Evolutionary conservation across 352 stramenopile genomes (phyloP).

Genomic region (Globisporangium perplexum): DNA sequence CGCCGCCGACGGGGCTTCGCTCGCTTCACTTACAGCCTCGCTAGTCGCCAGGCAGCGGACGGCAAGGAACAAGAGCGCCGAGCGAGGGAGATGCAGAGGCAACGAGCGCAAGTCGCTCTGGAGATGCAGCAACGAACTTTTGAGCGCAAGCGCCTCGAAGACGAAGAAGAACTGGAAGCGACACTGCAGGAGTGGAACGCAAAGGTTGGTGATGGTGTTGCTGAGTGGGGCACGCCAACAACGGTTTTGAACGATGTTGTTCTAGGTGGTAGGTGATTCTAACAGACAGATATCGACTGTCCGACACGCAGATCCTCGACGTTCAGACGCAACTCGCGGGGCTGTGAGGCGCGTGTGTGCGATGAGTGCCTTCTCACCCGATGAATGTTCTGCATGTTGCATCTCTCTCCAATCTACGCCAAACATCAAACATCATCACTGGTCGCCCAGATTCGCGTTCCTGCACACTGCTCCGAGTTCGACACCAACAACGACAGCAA

Average conservation of each 20-base stretch:
- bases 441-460: no score
- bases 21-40: background rate
- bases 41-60: background rate
- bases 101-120: background rate
- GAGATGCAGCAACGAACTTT: background rate
- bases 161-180: conserved; percentile 9
- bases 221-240: background rate
- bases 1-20: background rate
- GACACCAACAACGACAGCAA: no score
- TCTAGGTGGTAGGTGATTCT: background rate
- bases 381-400: no score
- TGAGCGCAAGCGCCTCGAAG: conserved; percentile 4
- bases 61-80: background rate
- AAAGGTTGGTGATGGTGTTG: conserved; percentile 1
- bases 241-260: background rate
- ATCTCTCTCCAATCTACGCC: no score
- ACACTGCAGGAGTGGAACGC: conserved; percentile 3
- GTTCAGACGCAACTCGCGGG: background rate
- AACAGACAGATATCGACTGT: background rate
- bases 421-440: no score
- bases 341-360: no score
- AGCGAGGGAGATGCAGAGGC: background rate
- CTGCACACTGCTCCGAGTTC: no score
- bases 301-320: background rate
- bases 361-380: no score